phyloP scores from a whole-genome alignment of 2,329 filamentous ascomycete species.

The Coniosporium tulheliwenetii region DNA sequence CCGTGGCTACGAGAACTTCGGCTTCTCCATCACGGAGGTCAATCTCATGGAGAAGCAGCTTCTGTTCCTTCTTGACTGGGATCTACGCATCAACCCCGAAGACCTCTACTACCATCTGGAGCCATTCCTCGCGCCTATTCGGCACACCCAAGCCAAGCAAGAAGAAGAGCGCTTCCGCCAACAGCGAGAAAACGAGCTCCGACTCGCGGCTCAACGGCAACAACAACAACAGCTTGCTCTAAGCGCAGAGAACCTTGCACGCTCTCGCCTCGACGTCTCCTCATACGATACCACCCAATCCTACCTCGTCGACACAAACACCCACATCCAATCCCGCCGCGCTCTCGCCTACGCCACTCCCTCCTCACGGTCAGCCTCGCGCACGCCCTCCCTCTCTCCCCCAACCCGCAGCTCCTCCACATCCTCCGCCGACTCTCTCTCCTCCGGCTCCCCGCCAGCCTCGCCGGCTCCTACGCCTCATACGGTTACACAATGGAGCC shows the following conservation, averaged over 20 bases:
- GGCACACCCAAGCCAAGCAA: constrained; percentile 38
- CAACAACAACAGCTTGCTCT: constrained; percentile 18
- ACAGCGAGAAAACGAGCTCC: constrained; percentile 22
- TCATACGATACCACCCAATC: constrained; percentile 20
- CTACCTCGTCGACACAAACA: constrained; percentile 17
- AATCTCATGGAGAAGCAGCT: constrained; percentile 99
- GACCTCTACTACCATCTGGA: constrained; percentile 82
- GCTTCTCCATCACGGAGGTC: constrained; percentile 88
- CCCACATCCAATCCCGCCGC: constrained; percentile 5
- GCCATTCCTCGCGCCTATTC: constrained; percentile 74
- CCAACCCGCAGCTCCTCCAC: constrained; percentile 23
- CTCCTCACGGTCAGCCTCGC: constrained; percentile 22
- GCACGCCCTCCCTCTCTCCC: constrained; percentile 33
- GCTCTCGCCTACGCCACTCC: constrained; percentile 14
- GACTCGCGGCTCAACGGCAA: constrained; percentile 13
- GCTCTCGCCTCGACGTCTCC: constrained; percentile 10
- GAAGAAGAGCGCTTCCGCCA: constrained; percentile 34
- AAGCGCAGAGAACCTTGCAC: constrained; percentile 18
- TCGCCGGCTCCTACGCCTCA: constrained; percentile 13
- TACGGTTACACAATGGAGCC: too few relatives aligned
- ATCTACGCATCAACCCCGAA: constrained; percentile 68
- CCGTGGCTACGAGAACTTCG: constrained; percentile 57
- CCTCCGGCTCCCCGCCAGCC: constrained; percentile 16
- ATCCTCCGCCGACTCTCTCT: constrained; percentile 16
- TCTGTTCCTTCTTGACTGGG: constrained; percentile 87